Conservation (phyloP, 2,329 filamentous ascomycete species). For the Stenocarpella maydis region DNA sequence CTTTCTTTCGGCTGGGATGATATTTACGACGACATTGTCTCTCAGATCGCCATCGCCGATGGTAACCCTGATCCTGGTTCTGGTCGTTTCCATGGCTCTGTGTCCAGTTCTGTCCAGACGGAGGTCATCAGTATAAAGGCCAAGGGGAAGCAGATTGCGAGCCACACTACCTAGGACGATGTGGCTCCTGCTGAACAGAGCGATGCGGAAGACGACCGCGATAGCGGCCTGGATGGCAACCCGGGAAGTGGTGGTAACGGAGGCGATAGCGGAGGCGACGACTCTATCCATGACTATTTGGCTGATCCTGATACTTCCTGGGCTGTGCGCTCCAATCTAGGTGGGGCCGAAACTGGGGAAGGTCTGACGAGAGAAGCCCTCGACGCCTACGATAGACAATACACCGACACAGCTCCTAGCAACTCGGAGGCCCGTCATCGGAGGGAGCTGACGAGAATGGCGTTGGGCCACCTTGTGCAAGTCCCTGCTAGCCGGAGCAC, state of each 20-base stretch:
- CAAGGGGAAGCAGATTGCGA: conserved; percentile 27
- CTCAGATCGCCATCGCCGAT: conserved; percentile 47
- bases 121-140: conserved; percentile 1
- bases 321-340: too few relatives aligned
- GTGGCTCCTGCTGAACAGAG: background rate
- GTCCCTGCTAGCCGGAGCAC: too few relatives aligned
- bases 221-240: conserved; percentile 26
- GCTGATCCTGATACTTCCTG: background rate
- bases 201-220: conserved; percentile 20
- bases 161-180: conserved; percentile 20
- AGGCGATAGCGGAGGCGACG: background rate
- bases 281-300: background rate
- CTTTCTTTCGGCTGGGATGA: conserved; percentile 49
- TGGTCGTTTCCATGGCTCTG: conserved; percentile 51
- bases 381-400: too few relatives aligned
- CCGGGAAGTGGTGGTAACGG: background rate
- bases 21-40: conserved; percentile 45
- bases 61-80: conserved; percentile 47
- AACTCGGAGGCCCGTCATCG: background rate
- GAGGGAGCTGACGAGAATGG: too few relatives aligned
- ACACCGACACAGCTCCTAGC: too few relatives aligned
- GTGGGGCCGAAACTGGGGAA: background rate
- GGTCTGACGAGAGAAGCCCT: too few relatives aligned
- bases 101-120: conserved; percentile 37
- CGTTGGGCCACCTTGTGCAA: too few relatives aligned